Evolutionary conservation across 371 early-diverging fungal genomes (phyloP), one percentile per base, ranked within the genome.

Genomic region (Polyrhizophydium stewartii): DNA sequence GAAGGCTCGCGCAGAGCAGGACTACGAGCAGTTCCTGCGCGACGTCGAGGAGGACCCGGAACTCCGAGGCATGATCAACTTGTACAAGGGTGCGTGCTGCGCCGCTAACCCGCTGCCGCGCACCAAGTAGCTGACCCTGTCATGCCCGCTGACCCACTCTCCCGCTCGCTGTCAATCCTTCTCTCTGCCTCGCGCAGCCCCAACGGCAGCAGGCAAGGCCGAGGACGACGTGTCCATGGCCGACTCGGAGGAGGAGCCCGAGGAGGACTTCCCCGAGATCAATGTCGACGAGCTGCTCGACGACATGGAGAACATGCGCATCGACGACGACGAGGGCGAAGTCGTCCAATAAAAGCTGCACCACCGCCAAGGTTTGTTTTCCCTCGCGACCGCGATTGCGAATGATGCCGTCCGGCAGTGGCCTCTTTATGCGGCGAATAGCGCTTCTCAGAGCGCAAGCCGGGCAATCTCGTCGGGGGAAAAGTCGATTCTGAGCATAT

Each of bases 41-140:
- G 98, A 97, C 75, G 80, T 97, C 56, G 97, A 97, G 77, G 97
- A 95, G 79, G 97, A 97, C 82, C 83, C 90, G 28, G 97, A 97
- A 76, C 84, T 96, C 68, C 85, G 98, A 64, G 86, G 89, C 55
- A 91, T 87, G 68, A 80, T 96, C 69, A 93, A 96, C 61, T 84
- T 97, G 58, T 97, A 92, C 84, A 94, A 92, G 79, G 79, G 80
- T 65, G 49, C 49, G 19, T 25, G 35, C n/a, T n/a, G n/a, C n/a
- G n/a, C n/a, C n/a, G n/a, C n/a, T n/a, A n/a, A n/a, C n/a, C n/a
- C n/a, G 38, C 16, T 37, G 10, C 38, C 10, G 38, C 16, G 38
- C 38, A 37, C 7, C 38, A 37, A 6, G 10, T 16, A 37, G 10
- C 16, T 6, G 10, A 10, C 38, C 38, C 38, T 43, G 13, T 43